Evolutionary conservation across 164 flowering plant species (phyloP), one percentile per base, ranked within the genome.

Genomic region (Vitis cinerea): DNA sequence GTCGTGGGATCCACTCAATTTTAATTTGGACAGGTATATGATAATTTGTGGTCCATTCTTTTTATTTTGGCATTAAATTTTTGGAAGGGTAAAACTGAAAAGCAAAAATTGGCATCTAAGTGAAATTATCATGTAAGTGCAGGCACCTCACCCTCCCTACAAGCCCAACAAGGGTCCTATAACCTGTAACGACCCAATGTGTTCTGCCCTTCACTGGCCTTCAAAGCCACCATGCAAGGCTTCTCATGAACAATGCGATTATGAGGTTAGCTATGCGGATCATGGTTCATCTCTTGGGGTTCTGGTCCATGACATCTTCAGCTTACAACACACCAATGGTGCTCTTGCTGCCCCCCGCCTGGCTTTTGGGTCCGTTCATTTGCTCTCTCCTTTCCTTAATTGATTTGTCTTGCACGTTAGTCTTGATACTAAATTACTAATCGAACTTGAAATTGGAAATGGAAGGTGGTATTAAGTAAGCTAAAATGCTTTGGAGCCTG

Each of bases 221-320:
- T 69, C 6, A 9, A 71, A 58, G 44, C 52, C 30, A 31, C 61
- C 61, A 0, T 89, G 90, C 71, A 29, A 55, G 44, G 15, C 23
- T 61, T 82, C 85, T 5, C 29, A 72, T 17, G 85, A 87, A 2
- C 92, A 86, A 63, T 90, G 94, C 62, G 90, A 82, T 72, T 90
- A 88, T 66, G 85, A 88, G 71, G 74, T 90, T 27, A 62, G 63
- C 17, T 90, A 90, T 79, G 88, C 92, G 10, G 94, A 90, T 72
- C 55, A 53, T 8, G 90, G 89, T 66, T 85, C 88, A 57, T 86
- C 89, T 49, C 17, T 82, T 53, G 94, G 94, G 55, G 87, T 84
- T 53, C 69, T 89, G 55, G 84, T 89, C 50, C 70, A 57, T 17
- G 94, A 89, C 71, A 9, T 56, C 12, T 71, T 87, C 59, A 79